These are phyloP conservation scores for Penicillium taxi DNA, from an alignment of 495 filamentous ascomycete genomes.

Conservation along the genomic window DNA sequence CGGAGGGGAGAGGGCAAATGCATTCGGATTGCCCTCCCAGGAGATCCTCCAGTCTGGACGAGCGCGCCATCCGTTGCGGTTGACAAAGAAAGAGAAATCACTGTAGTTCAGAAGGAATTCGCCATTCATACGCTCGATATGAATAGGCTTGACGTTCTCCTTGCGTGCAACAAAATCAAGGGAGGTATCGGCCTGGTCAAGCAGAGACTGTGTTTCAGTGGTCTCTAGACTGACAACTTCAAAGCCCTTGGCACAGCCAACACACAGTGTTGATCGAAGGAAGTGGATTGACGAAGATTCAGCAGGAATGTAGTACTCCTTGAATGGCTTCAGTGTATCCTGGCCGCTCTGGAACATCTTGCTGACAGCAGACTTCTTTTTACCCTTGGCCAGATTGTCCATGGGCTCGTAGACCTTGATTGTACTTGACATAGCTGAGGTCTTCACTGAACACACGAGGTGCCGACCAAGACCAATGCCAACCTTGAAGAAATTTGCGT, in stretches of 20 bases:
- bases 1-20: constrained; percentile 87
- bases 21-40: constrained; percentile 89
- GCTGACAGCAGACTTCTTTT: constrained; percentile 84
- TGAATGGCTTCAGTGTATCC: constrained; percentile 91
- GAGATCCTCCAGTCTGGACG: constrained; percentile 93
- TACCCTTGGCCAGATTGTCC: constrained; percentile 77
- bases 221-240: constrained; percentile 97
- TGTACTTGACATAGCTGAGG: constrained; percentile 77
- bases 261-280: constrained; percentile 91
- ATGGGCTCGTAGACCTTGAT: constrained; percentile 98
- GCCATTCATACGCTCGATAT: constrained; percentile 91
- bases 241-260: constrained; percentile 90
- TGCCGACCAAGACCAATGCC: constrained; percentile 92
- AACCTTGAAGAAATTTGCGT: constrained; percentile 96
- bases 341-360: constrained; percentile 93
- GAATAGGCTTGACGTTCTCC: constrained; percentile 91
- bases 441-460: constrained; percentile 91
- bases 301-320: constrained; percentile 98
- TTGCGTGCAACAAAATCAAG: constrained; percentile 92
- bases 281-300: constrained; percentile 97
- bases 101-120: constrained; percentile 98
- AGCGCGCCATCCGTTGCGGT: constrained; percentile 95
- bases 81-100: constrained; percentile 98
- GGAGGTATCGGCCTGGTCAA: constrained; percentile 97
- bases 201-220: constrained; percentile 89